phyloP scores from a whole-genome alignment of 306 rosid genomes.

The Acacia confusa region DNA sequence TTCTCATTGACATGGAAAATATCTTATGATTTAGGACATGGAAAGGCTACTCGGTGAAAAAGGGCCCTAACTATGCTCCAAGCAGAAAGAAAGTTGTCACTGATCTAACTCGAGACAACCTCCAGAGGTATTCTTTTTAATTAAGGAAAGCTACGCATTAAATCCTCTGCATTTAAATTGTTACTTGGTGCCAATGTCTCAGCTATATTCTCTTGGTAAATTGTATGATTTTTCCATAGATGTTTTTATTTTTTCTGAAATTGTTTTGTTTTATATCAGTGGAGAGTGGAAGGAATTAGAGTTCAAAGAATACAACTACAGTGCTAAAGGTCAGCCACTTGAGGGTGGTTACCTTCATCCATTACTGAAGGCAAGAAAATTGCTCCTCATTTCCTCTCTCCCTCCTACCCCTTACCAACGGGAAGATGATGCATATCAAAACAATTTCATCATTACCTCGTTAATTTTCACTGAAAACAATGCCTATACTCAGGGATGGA shows the following conservation, averaged over 20 bases:
- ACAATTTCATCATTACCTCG: no score
- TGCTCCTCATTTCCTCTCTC: slow-evolving; percentile 1
- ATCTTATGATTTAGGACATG: slow-evolving; percentile 53
- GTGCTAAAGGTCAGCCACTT: slow-evolving; percentile 81
- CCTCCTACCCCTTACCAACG: not conserved
- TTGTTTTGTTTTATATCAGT: slow-evolving; percentile 39
- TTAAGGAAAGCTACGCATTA: not conserved
- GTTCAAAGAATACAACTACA: slow-evolving; percentile 84
- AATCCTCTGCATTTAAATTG: slow-evolving; percentile 3
- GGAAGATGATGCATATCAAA: not conserved
- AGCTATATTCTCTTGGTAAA: not conserved
- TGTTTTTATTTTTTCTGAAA: slow-evolving; percentile 26
- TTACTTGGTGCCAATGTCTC: not conserved
- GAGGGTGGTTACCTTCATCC: slow-evolving; percentile 96
- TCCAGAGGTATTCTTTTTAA: slow-evolving; percentile 59
- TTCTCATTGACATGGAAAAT: slow-evolving; percentile 13
- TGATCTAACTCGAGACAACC: slow-evolving; percentile 76
- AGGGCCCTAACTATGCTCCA: slow-evolving; percentile 82
- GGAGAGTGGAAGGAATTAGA: slow-evolving; percentile 85
- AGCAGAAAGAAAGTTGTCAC: slow-evolving; percentile 72
- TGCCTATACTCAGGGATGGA: slow-evolving; percentile 22
- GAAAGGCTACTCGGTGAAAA: slow-evolving; percentile 70
- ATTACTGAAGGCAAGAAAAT: slow-evolving; percentile 72
- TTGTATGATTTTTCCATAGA: slow-evolving; percentile 22
- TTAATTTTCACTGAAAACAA: not conserved